Base-by-base conservation (phyloP, 257 asterid species). In the Solanum paucissectum region DNA sequence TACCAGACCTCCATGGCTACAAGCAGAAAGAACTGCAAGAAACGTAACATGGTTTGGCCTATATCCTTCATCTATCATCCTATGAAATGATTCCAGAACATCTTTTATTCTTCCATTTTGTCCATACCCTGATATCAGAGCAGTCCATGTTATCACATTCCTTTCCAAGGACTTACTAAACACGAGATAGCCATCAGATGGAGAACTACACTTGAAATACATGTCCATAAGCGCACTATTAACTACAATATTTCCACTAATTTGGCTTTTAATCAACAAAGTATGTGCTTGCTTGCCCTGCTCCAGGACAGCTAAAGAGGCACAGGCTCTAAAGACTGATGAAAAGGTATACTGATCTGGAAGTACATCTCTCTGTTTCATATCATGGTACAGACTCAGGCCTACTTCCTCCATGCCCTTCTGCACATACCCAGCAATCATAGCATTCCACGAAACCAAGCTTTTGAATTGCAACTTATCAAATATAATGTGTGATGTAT, bases 171-270 rank as follows among this genome's bases (percentile, higher is more conserved):
- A 94, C 86, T 90, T 92, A 64, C 92, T 89, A 90, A 97, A 96
- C 42, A 95, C 98, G 55, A 62, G 92, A 94, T 89, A 86, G 79
- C 95, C 98, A 33, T 95, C 98, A 16, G 86, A 85, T 40, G 92
- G 98, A 93, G 94, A 92, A 90, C 99, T 97, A 93, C 98, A 97
- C 92, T 96, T 95, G 91, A 97, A 95, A 92, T 97, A 94, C 99
- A 97, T 97, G 91, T 95, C 98, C 95, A 95, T 93, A 42, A 95
- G 95, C 42, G 99, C 96, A 91, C 98, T 95, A 90, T 86, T 92
- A 71, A 97, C 95, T 55, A 97, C 94, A 89, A 95, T 87, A 83
- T 97, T 97, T 72, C 92, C 88, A 25, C 87, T 90, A 55, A 91
- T 91, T 90, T 91, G 95, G 90, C 91, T 91, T 93, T 97, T 97